Conservation (phyloP, 2,329 filamentous ascomycete genomes). For the Epichloe coenophiala region DNA sequence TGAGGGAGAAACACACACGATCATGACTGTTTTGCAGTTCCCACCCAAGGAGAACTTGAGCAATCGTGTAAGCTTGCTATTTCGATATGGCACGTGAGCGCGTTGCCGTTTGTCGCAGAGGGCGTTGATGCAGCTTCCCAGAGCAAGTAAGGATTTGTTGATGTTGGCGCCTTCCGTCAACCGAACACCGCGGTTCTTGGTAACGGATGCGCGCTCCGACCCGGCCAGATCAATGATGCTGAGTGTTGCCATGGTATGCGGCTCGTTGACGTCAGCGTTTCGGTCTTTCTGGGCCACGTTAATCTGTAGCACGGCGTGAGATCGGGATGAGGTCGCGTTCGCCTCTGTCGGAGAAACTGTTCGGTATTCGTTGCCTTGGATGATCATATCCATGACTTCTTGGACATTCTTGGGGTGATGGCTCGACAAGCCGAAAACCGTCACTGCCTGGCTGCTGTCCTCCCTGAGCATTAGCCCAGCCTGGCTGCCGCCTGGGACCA, state of each 20-base stretch:
- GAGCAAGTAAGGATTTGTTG: conserved; percentile 90
- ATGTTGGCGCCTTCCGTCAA: conserved; percentile 94
- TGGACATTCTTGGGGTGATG: conserved; percentile 84
- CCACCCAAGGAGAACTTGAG: conserved; percentile 95
- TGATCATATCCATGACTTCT: conserved; percentile 99
- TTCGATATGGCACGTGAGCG: conserved; percentile 92
- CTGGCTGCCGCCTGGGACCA: conserved; percentile 75
- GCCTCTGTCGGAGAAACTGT: conserved; percentile 96
- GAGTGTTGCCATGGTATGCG: conserved; percentile 93
- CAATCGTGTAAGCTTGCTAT: conserved; percentile 89
- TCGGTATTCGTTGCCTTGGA: conserved; percentile 82
- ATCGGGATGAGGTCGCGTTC: conserved; percentile 96
- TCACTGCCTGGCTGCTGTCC: conserved; percentile 86
- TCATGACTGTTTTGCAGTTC: conserved; percentile 99
- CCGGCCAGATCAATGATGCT: conserved; percentile 97
- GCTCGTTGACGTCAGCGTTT: conserved; percentile 83
- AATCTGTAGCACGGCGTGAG: conserved; percentile 93
- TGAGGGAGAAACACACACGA: conserved; percentile 93
- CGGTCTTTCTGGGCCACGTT: conserved; percentile 90
- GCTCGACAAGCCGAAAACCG: conserved; percentile 79
- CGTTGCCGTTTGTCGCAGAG: conserved; percentile 84
- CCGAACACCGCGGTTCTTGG: conserved; percentile 87
- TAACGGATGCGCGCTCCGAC: conserved; percentile 89
- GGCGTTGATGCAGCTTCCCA: conserved; percentile 96
- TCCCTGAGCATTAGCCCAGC: conserved; percentile 82